Base-by-base conservation (phyloP, 495 filamentous ascomycete species). In the Penicillium riverlandense region DNA sequence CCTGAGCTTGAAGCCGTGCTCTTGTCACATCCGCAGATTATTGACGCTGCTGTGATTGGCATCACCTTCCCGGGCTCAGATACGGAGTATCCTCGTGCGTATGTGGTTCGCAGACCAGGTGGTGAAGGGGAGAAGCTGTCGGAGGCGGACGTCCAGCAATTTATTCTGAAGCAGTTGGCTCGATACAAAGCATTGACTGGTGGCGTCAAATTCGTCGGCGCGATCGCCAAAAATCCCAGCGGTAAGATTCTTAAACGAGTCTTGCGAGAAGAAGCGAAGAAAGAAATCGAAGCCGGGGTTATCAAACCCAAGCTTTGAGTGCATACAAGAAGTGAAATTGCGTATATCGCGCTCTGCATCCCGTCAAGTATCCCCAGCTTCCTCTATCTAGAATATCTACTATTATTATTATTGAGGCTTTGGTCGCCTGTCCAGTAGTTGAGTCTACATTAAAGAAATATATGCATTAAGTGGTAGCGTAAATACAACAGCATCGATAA, bases 211-310 rank as follows among this genome's bases (percentile, higher is more conserved):
- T 95, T 91, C 59, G 70, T 91, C 4, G 79, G 88, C 40, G 70
- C 75, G 36, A 75, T 95, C 13, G 85, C 90, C 8, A 89, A 88
- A 65, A 90, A 80, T 47, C 76, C 77, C 0, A 83, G 80, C 63
- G 90, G 90, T 2, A 95, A 95, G 75, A 86, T 95, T 36, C 54
- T 95, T 50, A 82, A 90, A 59, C 69, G 85, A 35, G 49, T 89
- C 6, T 53, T 83, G 48, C 64, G 71, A 41, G 76, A 69, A 30
- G 56, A 66, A 47, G 74, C 72, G 16, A 62, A 66, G 47, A 60
- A 54, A 47, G 57, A 74, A 53, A 43, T 61, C 6, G 35, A 57
- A 30, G 49, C 48, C 29, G 55, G 57, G 5, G 29, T 40, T 15
- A 43, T 52, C 29, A 57, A 52, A 37, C 42, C 59, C 8, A 58